Conservation (phyloP, 2,329 filamentous ascomycete genomes). For the Didymellaceae sp. region DNA sequence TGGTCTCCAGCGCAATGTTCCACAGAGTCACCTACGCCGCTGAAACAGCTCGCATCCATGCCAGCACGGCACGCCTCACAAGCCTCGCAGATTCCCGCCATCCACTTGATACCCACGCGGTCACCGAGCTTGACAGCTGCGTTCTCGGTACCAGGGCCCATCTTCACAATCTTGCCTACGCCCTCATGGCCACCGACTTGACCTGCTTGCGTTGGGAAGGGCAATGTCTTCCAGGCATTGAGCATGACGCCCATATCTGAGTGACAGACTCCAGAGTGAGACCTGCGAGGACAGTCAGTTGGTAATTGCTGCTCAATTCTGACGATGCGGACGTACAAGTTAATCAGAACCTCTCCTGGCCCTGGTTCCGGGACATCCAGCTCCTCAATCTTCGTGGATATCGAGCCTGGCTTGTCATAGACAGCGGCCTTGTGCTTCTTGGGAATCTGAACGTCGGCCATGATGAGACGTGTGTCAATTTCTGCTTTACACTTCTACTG, state of each 20-base stretch:
- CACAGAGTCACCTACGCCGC: constrained; percentile 35
- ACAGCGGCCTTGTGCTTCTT: constrained; percentile 68
- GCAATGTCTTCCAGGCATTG: constrained; percentile 62
- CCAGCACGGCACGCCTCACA: constrained; percentile 49
- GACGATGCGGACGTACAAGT: constrained; percentile 54
- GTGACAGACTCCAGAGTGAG: constrained; percentile 71
- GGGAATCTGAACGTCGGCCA: constrained; percentile 49
- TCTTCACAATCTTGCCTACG: constrained; percentile 68
- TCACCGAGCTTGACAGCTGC: constrained; percentile 68
- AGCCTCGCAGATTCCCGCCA: constrained; percentile 61
- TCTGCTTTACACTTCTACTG: background rate
- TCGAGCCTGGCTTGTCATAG: constrained; percentile 69
- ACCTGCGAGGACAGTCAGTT: constrained; percentile 30
- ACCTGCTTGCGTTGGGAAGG: constrained; percentile 63
- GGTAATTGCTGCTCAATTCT: background rate
- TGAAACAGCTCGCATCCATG: constrained; percentile 51
- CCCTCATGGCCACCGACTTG: constrained; percentile 76
- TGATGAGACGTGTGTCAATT: constrained; percentile 8
- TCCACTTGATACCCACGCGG: constrained; percentile 74
- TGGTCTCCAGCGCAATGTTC: too few relatives aligned
- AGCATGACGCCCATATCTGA: constrained; percentile 62
- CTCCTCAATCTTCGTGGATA: constrained; percentile 69
- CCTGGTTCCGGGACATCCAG: constrained; percentile 70
- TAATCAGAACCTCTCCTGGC: constrained; percentile 67
- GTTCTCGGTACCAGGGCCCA: constrained; percentile 65